These are phyloP conservation scores for Elsinoe batatas DNA, from an alignment of 2,329 filamentous ascomycete species.

Conservation along the genomic window DNA sequence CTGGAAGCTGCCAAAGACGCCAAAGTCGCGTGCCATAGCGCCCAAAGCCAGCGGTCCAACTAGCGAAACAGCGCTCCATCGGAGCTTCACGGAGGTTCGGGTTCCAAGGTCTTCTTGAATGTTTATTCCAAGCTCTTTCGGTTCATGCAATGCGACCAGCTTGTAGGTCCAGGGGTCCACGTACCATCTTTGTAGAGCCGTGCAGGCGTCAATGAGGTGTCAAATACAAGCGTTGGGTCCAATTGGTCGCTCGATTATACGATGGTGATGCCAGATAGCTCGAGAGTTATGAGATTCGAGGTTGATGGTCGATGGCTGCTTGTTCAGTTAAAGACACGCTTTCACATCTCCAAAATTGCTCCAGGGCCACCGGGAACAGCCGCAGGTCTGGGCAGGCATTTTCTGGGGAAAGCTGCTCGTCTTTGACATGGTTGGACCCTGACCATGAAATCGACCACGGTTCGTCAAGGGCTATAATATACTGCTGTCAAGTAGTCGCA, in stretches of 20 bases:
- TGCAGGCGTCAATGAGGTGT: background rate
- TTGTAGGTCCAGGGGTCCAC: background rate
- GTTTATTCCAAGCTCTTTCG: background rate
- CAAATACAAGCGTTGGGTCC: background rate
- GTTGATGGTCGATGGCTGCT: background rate
- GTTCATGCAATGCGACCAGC: background rate
- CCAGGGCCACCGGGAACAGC: slow-evolving; percentile 9
- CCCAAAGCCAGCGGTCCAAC: background rate
- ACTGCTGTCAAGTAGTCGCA: too few species aligned
- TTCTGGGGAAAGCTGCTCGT: slow-evolving; percentile 9
- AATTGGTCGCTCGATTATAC: background rate
- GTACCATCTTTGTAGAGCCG: slow-evolving; percentile 1
- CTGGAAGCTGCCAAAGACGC: too few species aligned
- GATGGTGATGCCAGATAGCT: background rate
- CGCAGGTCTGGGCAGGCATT: background rate
- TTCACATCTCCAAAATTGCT: slow-evolving; percentile 10
- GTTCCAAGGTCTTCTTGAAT: too few species aligned
- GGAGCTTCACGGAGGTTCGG: too few species aligned
- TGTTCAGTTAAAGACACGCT: slow-evolving; percentile 8
- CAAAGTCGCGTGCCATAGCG: background rate
- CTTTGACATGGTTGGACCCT: background rate
- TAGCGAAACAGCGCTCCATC: background rate
- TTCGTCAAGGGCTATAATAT: too few species aligned
- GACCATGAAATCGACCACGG: background rate
- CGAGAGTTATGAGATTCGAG: background rate